Evolutionary conservation across 306 rosid species (phyloP), one percentile per base, ranked within the genome.

Genomic region (Lagenaria siceraria): DNA sequence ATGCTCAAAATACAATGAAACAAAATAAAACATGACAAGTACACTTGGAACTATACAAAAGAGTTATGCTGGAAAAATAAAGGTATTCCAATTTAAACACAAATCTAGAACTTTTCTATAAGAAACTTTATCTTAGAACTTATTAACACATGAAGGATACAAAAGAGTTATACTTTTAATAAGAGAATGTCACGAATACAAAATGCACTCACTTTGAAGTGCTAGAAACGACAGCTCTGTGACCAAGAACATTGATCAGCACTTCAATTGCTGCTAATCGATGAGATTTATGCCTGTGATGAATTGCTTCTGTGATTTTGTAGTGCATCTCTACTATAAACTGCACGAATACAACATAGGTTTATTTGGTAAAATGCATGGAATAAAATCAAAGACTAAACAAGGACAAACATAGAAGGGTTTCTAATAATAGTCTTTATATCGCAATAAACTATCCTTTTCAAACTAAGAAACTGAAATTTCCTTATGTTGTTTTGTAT

Each of bases 271-370:
- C 94, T 58, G 93, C 92, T 82, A 94, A 83, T 13, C 87, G 87
- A 83, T 90, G 96, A 86, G 96, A 85, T 83, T 89, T 89, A 75
- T 94, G 98, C 84, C 98, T 86, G 82, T 83, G 84, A 87, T 94
- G 91, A 77, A 86, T 80, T 82, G 98, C 98, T 62, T 93, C 92
- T 58, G 89, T 84, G 84, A 91, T 83, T 89, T 83, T 91, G 85
- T 91, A 85, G 75, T 94, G 97, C 82, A 87, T 82, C 86, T 91
- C 97, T 78, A 94, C 87, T 76, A 91, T 81, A 87, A 94, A 89
- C 98, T 94, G 94, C 86, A 85, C 36, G 55, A 79, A 68, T 66
- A 65, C 43, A 63, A 81, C 56, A 85, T 36, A 83, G 78, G 46
- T 62, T 77, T 71, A 70, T 70, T 83, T 53, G 74, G 79, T 61